phyloP scores from a whole-genome alignment of 2,329 filamentous ascomycete species.

The Seiridium cupressi region DNA sequence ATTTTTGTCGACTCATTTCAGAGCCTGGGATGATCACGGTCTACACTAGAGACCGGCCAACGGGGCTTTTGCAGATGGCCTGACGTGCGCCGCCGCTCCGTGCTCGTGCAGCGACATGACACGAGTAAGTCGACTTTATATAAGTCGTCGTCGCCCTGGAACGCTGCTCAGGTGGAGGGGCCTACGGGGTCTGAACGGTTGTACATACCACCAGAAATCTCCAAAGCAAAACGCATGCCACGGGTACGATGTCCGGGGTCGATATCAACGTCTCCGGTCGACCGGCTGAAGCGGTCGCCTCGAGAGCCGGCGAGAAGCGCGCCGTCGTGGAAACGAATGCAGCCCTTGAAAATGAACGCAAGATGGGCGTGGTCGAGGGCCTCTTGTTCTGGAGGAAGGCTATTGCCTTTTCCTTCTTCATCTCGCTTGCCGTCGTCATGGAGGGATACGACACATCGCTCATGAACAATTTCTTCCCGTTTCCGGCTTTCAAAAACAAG shows the following conservation, averaged over 20 bases:
- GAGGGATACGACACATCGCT: slow-evolving; percentile 10
- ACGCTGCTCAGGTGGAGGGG: no score
- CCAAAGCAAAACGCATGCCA: not conserved
- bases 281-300: not conserved
- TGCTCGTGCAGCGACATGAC: not conserved
- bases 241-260: not conserved
- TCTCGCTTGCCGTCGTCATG: slow-evolving; percentile 12
- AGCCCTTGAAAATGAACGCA: slow-evolving; percentile 10
- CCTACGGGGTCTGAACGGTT: no score
- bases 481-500: slow-evolving; percentile 11
- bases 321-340: slow-evolving; percentile 5
- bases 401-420: slow-evolving; percentile 10
- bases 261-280: not conserved
- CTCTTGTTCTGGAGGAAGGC: slow-evolving; percentile 11
- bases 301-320: slow-evolving; percentile 4
- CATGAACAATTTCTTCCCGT: slow-evolving; percentile 13
- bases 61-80: not conserved
- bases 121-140: not conserved
- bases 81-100: not conserved
- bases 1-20: not conserved
- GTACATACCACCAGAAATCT: no score
- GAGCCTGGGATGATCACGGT: not conserved
- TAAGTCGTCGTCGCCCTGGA: not conserved
- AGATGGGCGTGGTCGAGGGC: slow-evolving; percentile 6
- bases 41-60: not conserved